A percentile compares a stretch with the other conserved stretches of the same genome.
Conservation (phyloP, 768 basidiomycete genomes). For the Tricholoma matsutake region DNA sequence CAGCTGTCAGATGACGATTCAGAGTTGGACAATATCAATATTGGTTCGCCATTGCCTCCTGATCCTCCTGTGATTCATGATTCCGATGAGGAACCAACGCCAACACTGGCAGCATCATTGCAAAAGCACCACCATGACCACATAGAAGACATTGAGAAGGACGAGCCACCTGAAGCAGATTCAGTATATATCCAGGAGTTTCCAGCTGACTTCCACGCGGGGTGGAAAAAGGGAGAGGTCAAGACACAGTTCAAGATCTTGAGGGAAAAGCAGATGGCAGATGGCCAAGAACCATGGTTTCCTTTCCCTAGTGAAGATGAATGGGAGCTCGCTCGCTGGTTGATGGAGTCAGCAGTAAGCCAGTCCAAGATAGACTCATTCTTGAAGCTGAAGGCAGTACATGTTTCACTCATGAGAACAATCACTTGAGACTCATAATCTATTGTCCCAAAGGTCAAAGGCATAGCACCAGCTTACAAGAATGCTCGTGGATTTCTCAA, state of each 20-base stretch:
- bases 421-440: conserved; percentile 3
- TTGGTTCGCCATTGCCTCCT: not conserved
- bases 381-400: too few species aligned
- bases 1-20: too few species aligned
- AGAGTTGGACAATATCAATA: not conserved
- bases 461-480: conserved; percentile 4
- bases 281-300: too few species aligned
- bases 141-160: not conserved
- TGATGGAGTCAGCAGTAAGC: conserved; percentile 23
- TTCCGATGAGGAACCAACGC: not conserved
- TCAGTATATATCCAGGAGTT: too few species aligned
- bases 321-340: conserved; percentile 27
- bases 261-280: not conserved
- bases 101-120: not conserved
- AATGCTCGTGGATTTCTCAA: conserved; percentile 10
- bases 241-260: not conserved
- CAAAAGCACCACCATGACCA: not conserved
- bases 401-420: too few species aligned
- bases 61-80: not conserved
- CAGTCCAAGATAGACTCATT: too few species aligned
- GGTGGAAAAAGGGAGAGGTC: too few species aligned
- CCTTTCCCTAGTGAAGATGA: too few species aligned
- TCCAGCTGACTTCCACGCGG: too few species aligned
- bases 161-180: not conserved
- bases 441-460: conserved; percentile 3